Conservation (phyloP, 2,329 filamentous ascomycete species). For the Sarocladiaceae sp. region DNA sequence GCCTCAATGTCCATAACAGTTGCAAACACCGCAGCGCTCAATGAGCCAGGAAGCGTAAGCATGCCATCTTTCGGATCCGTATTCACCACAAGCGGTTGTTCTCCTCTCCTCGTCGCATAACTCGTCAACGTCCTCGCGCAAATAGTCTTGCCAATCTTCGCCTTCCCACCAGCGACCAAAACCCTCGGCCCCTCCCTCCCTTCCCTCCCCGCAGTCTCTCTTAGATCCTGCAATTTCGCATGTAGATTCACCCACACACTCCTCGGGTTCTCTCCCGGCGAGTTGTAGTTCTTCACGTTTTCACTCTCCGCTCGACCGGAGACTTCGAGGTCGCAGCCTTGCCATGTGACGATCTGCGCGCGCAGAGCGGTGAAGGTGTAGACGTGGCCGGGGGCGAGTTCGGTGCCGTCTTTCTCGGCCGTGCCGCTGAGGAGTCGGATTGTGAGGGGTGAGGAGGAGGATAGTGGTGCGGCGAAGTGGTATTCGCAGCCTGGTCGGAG, state of each 20-base stretch:
- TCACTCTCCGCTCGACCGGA: constrained; percentile 39
- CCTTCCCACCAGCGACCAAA: constrained; percentile 73
- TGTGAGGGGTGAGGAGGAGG: constrained; percentile 34
- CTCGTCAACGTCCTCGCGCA: constrained; percentile 71
- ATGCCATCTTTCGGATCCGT: constrained; percentile 78
- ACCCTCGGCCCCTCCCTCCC: constrained; percentile 68
- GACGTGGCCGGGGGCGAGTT: constrained; percentile 74
- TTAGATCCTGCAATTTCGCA: constrained; percentile 73
- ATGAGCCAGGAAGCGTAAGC: constrained; percentile 71
- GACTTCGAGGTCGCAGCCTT: constrained; percentile 83
- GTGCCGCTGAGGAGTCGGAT: constrained; percentile 71
- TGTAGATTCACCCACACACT: constrained; percentile 81
- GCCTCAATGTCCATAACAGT: constrained; percentile 77
- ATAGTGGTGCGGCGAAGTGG: constrained; percentile 67
- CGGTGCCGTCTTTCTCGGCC: constrained; percentile 91
- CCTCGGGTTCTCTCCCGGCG: constrained; percentile 76
- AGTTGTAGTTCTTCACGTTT: constrained; percentile 54
- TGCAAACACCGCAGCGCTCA: constrained; percentile 83
- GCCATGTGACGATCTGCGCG: constrained; percentile 80
- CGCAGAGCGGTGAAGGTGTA: constrained; percentile 82
- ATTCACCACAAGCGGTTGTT: constrained; percentile 79
- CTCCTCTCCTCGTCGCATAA: constrained; percentile 70
- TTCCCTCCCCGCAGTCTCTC: constrained; percentile 53
- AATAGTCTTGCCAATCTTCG: constrained; percentile 81
- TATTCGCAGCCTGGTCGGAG: constrained; percentile 69